Evolutionary conservation across 2,329 filamentous ascomycete genomes (phyloP).

Genomic region (Chaetomium olivaceum): DNA sequence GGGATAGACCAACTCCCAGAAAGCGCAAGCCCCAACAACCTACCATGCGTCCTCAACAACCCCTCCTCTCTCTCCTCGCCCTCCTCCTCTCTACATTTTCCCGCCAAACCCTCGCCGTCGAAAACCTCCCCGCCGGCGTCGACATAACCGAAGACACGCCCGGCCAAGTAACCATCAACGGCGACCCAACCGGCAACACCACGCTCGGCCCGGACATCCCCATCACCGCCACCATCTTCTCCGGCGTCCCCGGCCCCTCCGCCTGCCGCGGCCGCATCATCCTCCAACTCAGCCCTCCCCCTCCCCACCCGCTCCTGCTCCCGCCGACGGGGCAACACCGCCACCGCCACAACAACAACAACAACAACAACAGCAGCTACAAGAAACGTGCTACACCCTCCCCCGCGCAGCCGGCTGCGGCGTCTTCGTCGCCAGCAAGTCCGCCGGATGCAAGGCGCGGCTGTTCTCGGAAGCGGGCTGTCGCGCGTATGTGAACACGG

Average conservation of each 20-base stretch:
- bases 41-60: not conserved
- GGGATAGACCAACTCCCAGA: not conserved
- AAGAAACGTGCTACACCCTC: slow-evolving; percentile 40
- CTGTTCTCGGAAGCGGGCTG: slow-evolving; percentile 42
- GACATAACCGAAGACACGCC: slow-evolving; percentile 31
- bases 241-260: slow-evolving; percentile 40
- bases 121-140: slow-evolving; percentile 23
- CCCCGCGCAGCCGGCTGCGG: slow-evolving; percentile 39
- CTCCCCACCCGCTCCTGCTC: slow-evolving; percentile 22
- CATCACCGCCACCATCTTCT: slow-evolving; percentile 50
- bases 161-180: slow-evolving; percentile 46
- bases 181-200: slow-evolving; percentile 40
- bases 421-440: slow-evolving; percentile 41
- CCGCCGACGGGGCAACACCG: not conserved
- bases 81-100: not conserved
- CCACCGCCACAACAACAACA: too few relatives aligned
- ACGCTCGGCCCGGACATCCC: slow-evolving; percentile 46
- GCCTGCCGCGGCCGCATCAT: slow-evolving; percentile 39
- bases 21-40: not conserved
- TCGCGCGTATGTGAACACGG: slow-evolving; percentile 39
- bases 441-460: slow-evolving; percentile 42
- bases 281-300: slow-evolving; percentile 35
- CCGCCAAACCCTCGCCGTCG: slow-evolving; percentile 6
- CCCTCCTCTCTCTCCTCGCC: slow-evolving; percentile 1
- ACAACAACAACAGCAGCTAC: too few relatives aligned